Evolutionary conservation across 257 asterid genomes (phyloP).

Genomic region (Salvia miltiorrhiza): DNA sequence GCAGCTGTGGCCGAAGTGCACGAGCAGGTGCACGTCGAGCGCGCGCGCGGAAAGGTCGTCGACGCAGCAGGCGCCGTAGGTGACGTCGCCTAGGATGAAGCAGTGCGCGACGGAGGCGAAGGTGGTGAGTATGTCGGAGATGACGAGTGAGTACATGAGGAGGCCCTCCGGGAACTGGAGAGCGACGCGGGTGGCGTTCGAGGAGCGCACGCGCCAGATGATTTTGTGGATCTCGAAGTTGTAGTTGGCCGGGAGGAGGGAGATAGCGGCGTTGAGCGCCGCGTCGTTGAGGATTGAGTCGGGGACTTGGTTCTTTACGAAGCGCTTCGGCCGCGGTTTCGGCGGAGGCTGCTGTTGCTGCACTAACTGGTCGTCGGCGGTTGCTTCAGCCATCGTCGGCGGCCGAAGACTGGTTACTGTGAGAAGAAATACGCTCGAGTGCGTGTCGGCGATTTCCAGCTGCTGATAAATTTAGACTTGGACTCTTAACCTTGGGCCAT

Average conservation of each 20-base stretch:
- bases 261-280: conserved; percentile 76
- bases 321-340: conserved; percentile 67
- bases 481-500: conserved; percentile 12
- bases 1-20: conserved; percentile 95
- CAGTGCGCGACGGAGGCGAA: conserved; percentile 76
- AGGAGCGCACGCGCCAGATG: conserved; percentile 69
- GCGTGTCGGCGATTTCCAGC: neutral
- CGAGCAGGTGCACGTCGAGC: conserved; percentile 73
- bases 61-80: conserved; percentile 95
- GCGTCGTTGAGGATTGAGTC: conserved; percentile 75
- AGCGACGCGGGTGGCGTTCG: conserved; percentile 70
- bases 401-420: conserved; percentile 9
- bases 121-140: conserved; percentile 80
- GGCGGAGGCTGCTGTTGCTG: conserved; percentile 22
- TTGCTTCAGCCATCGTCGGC: conserved; percentile 28
- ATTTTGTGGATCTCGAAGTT: conserved; percentile 92
- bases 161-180: conserved; percentile 98
- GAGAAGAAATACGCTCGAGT: conserved; percentile 1
- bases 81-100: conserved; percentile 90
- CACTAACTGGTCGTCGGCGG: conserved; percentile 24
- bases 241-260: conserved; percentile 87
- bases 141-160: conserved; percentile 70
- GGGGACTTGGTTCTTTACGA: conserved; percentile 78
- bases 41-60: conserved; percentile 94
- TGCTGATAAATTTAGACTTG: neutral